phyloP scores from a whole-genome alignment of 139 green algal genomes.

The Penium margaritaceum region DNA sequence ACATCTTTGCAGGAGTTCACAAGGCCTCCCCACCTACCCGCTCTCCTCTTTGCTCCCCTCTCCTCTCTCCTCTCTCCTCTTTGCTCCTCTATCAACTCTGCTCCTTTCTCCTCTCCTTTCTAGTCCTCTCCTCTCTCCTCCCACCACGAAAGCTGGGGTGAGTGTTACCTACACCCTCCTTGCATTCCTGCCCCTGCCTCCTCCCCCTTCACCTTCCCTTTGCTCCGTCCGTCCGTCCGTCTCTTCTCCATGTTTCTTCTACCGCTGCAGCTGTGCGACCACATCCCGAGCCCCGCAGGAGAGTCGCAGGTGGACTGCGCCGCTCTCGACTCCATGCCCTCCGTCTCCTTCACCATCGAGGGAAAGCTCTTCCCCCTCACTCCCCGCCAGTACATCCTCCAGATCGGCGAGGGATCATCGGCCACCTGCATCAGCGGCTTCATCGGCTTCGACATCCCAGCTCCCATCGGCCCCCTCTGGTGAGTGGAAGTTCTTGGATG shows the following conservation, averaged over 20 bases:
- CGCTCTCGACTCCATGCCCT: conserved; percentile 64
- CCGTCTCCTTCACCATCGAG: conserved; percentile 71
- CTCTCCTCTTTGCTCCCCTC: too few relatives aligned
- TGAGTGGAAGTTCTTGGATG: neutral
- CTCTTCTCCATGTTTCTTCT: neutral
- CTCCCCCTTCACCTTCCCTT: neutral
- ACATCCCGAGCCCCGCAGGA: conserved; percentile 20
- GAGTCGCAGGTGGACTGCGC: conserved; percentile 74
- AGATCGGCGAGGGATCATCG: neutral
- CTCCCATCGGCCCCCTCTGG: conserved; percentile 76
- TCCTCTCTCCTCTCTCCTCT: too few relatives aligned
- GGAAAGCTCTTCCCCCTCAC: conserved; percentile 69
- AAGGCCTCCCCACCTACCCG: too few relatives aligned
- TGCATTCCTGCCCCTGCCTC: conserved; percentile 1
- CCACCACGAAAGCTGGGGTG: too few relatives aligned
- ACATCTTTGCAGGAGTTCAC: too few relatives aligned
- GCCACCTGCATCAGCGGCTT: conserved; percentile 85
- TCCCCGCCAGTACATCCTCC: conserved; percentile 56
- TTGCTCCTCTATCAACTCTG: too few relatives aligned
- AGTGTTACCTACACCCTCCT: too few relatives aligned
- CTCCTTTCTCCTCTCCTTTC: neutral
- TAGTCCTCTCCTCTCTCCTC: too few relatives aligned
- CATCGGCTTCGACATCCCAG: conserved; percentile 83
- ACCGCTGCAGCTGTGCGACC: conserved; percentile 43
- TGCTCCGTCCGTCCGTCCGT: neutral